These are phyloP conservation scores for Sechiopsis laciniata DNA, from an alignment of 306 rosid species.

Conservation along the genomic window DNA sequence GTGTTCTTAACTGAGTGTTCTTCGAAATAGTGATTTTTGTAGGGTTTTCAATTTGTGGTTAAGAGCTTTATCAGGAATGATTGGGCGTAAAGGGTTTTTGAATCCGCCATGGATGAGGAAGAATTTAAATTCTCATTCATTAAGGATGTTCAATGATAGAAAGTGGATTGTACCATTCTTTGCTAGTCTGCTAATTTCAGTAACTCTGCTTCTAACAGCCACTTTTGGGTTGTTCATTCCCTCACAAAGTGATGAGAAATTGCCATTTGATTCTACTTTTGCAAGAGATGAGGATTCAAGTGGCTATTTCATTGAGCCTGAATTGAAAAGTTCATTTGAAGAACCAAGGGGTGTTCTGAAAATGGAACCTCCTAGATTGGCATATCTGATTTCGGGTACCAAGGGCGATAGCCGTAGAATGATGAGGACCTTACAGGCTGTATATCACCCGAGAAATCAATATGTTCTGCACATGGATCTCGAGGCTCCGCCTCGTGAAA, in stretches of 20 bases:
- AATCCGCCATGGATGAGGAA: constrained; percentile 60
- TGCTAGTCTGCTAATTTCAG: constrained; percentile 63
- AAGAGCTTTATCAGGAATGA: background rate
- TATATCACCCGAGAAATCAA: constrained; percentile 90
- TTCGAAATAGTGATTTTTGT: background rate
- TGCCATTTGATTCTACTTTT: constrained; percentile 51
- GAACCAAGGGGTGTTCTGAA: constrained; percentile 27
- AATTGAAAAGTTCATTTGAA: constrained; percentile 36
- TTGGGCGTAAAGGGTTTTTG: constrained; percentile 12
- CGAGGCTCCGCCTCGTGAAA: constrained; percentile 95
- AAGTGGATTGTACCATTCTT: constrained; percentile 80
- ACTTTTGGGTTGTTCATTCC: constrained; percentile 46
- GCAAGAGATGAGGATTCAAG: constrained; percentile 46
- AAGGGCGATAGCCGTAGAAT: constrained; percentile 93
- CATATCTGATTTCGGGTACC: constrained; percentile 93
- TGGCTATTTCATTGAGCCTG: constrained; percentile 68
- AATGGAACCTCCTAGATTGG: constrained; percentile 63
- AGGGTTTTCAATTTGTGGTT: background rate
- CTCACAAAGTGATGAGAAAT: constrained; percentile 46
- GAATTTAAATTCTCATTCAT: constrained; percentile 60
- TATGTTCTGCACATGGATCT: constrained; percentile 91
- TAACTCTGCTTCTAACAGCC: constrained; percentile 56
- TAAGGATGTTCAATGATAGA: constrained; percentile 75
- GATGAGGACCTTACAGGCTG: constrained; percentile 91
- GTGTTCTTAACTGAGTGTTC: background rate